phyloP scores from a whole-genome alignment of 176 grass and related monocot species.

The Musa acuminata region DNA sequence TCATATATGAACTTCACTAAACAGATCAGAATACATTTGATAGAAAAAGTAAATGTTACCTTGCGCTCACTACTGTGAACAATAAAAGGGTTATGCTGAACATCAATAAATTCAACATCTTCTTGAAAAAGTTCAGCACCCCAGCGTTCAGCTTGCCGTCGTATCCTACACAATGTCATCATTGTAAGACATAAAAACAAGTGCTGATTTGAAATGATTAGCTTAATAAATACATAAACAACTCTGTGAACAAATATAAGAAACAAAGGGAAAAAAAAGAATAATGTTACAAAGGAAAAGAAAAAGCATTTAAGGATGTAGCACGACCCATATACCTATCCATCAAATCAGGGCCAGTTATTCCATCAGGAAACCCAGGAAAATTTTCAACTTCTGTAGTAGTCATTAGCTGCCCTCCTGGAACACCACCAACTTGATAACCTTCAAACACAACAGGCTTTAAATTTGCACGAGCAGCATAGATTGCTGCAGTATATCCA shows the following conservation, averaged over 20 bases:
- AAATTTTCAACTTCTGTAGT: constrained; percentile 98
- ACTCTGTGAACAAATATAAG: background rate
- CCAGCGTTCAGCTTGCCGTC: constrained; percentile 89
- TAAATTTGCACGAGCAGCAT: constrained; percentile 84
- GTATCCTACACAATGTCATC: constrained; percentile 44
- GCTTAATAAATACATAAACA: background rate
- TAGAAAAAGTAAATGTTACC: constrained; percentile 29
- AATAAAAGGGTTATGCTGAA: constrained; percentile 60
- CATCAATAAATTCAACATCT: constrained; percentile 89
- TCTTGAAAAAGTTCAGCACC: constrained; percentile 87
- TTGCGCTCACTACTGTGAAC: constrained; percentile 73
- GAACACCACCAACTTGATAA: constrained; percentile 78
- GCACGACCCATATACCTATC: constrained; percentile 47
- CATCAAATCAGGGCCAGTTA: constrained; percentile 97
- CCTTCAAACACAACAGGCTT: constrained; percentile 96
- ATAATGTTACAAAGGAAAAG: background rate
- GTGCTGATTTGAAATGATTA: background rate
- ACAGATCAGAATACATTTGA: background rate
- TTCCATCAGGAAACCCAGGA: constrained; percentile 86
- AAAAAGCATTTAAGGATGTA: background rate
- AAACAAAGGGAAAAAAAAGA: constrained; percentile 1
- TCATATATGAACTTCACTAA: background rate
- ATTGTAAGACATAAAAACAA: background rate
- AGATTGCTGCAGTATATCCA: constrained; percentile 90
- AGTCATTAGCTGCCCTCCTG: constrained; percentile 95